A percentile compares a stretch with the other conserved stretches of the same genome.
Evolutionary conservation across 768 basidiomycete species (phyloP).

Genomic region (Russula compacta): DNA sequence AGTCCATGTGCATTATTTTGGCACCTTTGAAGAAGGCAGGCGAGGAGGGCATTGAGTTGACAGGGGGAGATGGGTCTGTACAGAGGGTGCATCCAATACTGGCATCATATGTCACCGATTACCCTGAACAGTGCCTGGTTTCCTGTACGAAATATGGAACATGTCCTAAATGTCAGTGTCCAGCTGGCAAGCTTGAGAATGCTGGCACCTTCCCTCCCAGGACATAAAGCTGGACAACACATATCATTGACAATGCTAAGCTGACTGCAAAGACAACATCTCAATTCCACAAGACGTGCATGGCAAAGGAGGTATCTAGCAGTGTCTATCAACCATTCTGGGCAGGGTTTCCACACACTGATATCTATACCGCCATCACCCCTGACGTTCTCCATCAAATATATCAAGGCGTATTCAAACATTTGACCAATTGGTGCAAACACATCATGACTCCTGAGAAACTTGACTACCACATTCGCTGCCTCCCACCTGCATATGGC

Average conservation of each 20-base stretch:
- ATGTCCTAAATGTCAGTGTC: neutral
- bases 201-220: neutral
- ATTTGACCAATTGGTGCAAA: neutral
- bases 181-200: neutral
- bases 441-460: too few species aligned
- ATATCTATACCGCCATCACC: neutral
- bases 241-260: too few species aligned
- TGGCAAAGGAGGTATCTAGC: too few species aligned
- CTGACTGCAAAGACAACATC: too few species aligned
- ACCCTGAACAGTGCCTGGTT: constrained; percentile 9
- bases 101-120: neutral
- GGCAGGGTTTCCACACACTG: neutral
- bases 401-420: neutral
- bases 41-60: constrained; percentile 16
- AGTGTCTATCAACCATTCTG: constrained; percentile 21
- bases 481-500: too few species aligned
- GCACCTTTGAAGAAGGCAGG: constrained; percentile 14
- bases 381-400: neutral
- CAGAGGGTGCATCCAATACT: neutral
- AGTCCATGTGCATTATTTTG: too few species aligned
- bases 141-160: neutral
- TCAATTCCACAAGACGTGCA: too few species aligned
- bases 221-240: neutral
- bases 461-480: too few species aligned
- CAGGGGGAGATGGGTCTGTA: constrained; percentile 14